These are phyloP conservation scores for Talaromyces sp. DNA, from an alignment of 2,329 filamentous ascomycete genomes.

Conservation along the genomic window DNA sequence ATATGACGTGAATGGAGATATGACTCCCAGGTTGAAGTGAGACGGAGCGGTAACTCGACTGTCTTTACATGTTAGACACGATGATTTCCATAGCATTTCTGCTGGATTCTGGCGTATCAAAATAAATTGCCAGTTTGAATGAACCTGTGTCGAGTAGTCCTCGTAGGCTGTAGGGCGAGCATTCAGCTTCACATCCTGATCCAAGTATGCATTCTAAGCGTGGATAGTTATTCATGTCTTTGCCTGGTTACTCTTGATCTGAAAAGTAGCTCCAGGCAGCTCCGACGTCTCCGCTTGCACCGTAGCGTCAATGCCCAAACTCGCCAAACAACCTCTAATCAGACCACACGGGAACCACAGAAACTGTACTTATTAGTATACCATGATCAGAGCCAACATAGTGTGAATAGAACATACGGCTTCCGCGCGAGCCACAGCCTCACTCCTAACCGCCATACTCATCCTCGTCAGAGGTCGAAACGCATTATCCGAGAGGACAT, in stretches of 20 bases:
- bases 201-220: neutral
- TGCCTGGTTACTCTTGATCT: slow-evolving; percentile 79
- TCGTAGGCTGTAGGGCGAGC: neutral
- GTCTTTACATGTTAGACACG: slow-evolving; percentile 15
- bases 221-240: slow-evolving; percentile 55
- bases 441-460: slow-evolving; percentile 75
- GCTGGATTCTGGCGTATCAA: slow-evolving; percentile 5
- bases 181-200: neutral
- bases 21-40: slow-evolving; percentile 11
- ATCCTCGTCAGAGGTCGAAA: slow-evolving; percentile 88
- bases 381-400: neutral
- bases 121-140: slow-evolving; percentile 23
- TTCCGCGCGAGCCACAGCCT: slow-evolving; percentile 72
- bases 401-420: slow-evolving; percentile 53
- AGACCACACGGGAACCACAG: slow-evolving; percentile 94
- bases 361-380: slow-evolving; percentile 57
- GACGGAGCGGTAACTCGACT: slow-evolving; percentile 13
- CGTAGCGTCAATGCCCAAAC: slow-evolving; percentile 83
- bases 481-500: slow-evolving; percentile 88
- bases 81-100: slow-evolving; percentile 12
- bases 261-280: slow-evolving; percentile 85
- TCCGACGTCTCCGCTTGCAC: slow-evolving; percentile 89
- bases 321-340: slow-evolving; percentile 87
- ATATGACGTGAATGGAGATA: slow-evolving; percentile 20
- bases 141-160: slow-evolving; percentile 22